phyloP scores from a whole-genome alignment of 2,329 filamentous ascomycete genomes.

The Cladophialophora yegresii region DNA sequence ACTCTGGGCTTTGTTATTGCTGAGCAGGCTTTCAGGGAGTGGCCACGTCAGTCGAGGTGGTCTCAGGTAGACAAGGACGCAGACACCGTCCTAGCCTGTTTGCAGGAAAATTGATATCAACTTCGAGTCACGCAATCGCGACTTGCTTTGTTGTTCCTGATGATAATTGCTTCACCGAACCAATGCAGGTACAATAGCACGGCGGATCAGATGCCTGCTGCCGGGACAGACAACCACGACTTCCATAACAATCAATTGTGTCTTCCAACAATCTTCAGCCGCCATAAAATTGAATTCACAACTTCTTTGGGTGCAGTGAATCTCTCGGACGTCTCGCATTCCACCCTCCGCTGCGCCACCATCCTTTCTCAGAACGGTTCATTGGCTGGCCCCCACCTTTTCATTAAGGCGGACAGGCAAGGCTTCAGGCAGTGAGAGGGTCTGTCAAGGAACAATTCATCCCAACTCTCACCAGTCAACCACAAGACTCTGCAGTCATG shows the following conservation, averaged over 20 bases:
- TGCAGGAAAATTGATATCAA: not conserved
- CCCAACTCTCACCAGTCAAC: not conserved
- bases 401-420: conserved; percentile 5
- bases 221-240: not conserved
- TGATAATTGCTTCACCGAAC: not conserved
- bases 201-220: conserved; percentile 4
- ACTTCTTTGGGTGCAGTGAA: not conserved
- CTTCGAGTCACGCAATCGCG: not conserved
- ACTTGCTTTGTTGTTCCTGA: not conserved
- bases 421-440: conserved; percentile 11
- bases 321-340: not conserved
- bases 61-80: conserved; percentile 1
- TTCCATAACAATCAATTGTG: not conserved
- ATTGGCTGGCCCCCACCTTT: conserved; percentile 1
- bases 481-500: conserved; percentile 23
- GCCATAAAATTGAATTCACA: not conserved
- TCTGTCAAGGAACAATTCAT: not conserved
- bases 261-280: not conserved
- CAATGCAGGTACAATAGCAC: not conserved
- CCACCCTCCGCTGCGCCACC: not conserved
- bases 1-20: conserved; percentile 11
- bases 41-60: conserved; percentile 1
- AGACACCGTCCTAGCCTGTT: not conserved
- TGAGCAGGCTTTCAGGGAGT: conserved; percentile 12
- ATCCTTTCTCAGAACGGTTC: not conserved